Conservation (phyloP, 768 basidiomycete species). For the Podaxis sp. region DNA sequence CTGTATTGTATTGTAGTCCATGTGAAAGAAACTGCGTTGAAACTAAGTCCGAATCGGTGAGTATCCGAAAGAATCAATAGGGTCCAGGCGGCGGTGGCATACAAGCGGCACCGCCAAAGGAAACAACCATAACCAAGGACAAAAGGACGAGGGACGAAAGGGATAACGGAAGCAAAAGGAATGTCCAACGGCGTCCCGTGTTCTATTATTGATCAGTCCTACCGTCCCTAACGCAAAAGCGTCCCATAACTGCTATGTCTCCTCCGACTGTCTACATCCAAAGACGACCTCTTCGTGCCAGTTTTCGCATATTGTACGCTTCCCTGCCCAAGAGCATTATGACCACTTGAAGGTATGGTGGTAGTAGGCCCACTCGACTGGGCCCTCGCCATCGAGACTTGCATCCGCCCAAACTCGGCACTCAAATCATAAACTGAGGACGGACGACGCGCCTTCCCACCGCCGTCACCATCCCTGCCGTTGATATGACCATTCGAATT, state of each 20-base stretch:
- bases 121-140: background rate
- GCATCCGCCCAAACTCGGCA: conserved; percentile 42
- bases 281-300: background rate
- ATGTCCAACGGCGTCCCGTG: background rate
- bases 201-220: background rate
- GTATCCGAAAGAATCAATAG: background rate
- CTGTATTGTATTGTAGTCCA: background rate
- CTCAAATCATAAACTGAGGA: conserved; percentile 35
- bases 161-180: background rate
- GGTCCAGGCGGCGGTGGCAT: background rate
- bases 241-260: background rate
- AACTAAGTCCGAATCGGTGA: background rate
- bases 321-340: background rate
- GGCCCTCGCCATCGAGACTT: conserved; percentile 19
- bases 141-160: background rate
- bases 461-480: background rate
- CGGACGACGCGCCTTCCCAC: conserved; percentile 17
- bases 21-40: background rate
- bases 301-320: background rate
- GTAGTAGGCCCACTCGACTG: conserved; percentile 7
- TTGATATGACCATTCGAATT: background rate
- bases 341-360: background rate
- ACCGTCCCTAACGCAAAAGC: background rate
- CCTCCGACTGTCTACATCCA: background rate
- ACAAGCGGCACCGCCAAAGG: background rate